Base-by-base conservation (phyloP, 805 yeast genomes). In the Cephaloascus albidus region DNA sequence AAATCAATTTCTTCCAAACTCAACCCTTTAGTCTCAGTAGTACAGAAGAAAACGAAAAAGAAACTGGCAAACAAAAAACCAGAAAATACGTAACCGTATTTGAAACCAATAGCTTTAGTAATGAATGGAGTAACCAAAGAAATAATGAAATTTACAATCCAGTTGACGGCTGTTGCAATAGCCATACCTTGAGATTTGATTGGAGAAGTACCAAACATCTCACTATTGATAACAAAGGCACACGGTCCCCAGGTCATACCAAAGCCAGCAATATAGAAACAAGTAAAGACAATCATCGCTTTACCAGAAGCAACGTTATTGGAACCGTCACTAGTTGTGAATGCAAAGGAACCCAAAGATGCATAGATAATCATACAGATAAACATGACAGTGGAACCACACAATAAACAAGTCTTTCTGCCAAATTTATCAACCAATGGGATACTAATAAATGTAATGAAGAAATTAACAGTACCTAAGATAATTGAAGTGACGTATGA, bases 1-100 rank as follows among this genome's bases (percentile, higher is more conserved):
- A n/a, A n/a, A 54, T 76, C 85, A 48, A 81, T 75, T 55, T 81
- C 81, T 57, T 81, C 87, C 53, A 81, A 71, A 19, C 77, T 61
- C 50, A 78, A 69, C 43, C 83, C 82, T 59, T 76, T 78, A 33
- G 87, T 81, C 61, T 81, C 86, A 44, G 73, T 71, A 47, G 78
- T 74, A 45, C 63, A 63, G 60, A 72, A 63, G 61, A 63, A 78
- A 31, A 75, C 79, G 57, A 72, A 77, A 59, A 75, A 61, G 60
- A 73, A 63, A 38, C 79, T 69, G 46, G 76, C 63, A 38, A 72
- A 52, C 55, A 74, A 67, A 61, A 81, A 78, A 5, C 81, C 78
- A 36, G 72, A 60, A 59, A 74, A 74, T 28, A 74, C 79, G 46
- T 64, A 74, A 41, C 80, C 79, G 56, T 72, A 74, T 54, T 72